Percentiles rank a stretch among this genome's conserved stretches.
Evolutionary conservation across 2,329 filamentous ascomycete species (phyloP).

Genomic region (Lecanicillium sp.): DNA sequence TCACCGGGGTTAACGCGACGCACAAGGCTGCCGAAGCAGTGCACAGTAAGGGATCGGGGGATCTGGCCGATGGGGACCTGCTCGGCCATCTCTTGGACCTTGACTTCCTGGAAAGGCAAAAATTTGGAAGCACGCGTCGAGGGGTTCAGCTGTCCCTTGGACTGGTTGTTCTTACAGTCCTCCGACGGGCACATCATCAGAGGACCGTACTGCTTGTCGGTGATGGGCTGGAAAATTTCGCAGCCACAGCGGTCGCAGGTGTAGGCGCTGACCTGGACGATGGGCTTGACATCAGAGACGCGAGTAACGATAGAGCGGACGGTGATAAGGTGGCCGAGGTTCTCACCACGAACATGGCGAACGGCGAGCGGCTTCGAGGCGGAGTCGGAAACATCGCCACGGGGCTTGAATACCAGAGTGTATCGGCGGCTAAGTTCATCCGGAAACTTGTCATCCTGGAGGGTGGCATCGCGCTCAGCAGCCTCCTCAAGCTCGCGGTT

Average conservation of each 20-base stretch:
- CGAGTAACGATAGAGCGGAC: conserved; percentile 89
- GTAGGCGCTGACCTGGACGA: conserved; percentile 96
- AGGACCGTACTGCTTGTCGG: conserved; percentile 83
- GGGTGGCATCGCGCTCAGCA: conserved; percentile 60
- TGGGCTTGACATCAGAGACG: conserved; percentile 95
- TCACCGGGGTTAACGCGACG: conserved; percentile 89
- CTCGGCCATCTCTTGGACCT: conserved; percentile 98
- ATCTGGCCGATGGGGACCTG: conserved; percentile 98
- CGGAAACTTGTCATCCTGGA: conserved; percentile 75
- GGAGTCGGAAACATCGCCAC: conserved; percentile 64
- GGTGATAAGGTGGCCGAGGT: conserved; percentile 89
- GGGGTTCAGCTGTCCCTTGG: conserved; percentile 87
- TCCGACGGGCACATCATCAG: conserved; percentile 79
- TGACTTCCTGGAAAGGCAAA: conserved; percentile 94
- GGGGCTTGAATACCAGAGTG: conserved; percentile 91
- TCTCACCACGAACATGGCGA: conserved; percentile 84
- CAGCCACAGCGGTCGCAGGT: conserved; percentile 94
- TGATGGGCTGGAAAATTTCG: conserved; percentile 96
- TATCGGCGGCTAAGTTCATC: conserved; percentile 89
- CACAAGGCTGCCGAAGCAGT: conserved; percentile 82
- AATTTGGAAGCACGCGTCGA: conserved; percentile 97
- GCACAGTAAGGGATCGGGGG: conserved; percentile 79
- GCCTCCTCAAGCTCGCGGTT: conserved; percentile 70
- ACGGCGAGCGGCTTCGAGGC: conserved; percentile 70
- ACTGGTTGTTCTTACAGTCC: conserved; percentile 86